These are phyloP conservation scores for Alternaria gansuensis DNA, from an alignment of 2,329 filamentous ascomycete genomes.

Conservation along the genomic window DNA sequence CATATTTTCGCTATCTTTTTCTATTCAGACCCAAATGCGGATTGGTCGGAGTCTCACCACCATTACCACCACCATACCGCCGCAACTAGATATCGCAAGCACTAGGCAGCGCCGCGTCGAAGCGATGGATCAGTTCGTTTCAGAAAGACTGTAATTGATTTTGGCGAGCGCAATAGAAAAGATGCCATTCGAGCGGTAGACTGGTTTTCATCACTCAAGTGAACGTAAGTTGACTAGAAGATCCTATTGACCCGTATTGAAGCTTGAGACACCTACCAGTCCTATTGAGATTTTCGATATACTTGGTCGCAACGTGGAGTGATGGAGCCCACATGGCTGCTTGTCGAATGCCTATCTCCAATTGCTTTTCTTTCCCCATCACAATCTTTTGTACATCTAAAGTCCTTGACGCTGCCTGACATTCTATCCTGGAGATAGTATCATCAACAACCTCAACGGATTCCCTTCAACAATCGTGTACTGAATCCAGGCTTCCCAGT, in stretches of 20 bases:
- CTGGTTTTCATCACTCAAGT: slow-evolving; percentile 27
- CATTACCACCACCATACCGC: slow-evolving; percentile 20
- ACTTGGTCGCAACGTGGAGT: neutral
- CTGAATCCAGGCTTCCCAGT: neutral
- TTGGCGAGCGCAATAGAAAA: slow-evolving; percentile 12
- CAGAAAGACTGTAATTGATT: slow-evolving; percentile 10
- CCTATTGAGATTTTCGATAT: slow-evolving; percentile 19
- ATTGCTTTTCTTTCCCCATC: slow-evolving; percentile 2
- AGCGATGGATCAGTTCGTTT: slow-evolving; percentile 17
- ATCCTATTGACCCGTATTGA: slow-evolving; percentile 41
- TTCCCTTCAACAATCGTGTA: neutral
- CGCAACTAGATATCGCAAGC: slow-evolving; percentile 6
- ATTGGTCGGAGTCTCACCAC: slow-evolving; percentile 27
- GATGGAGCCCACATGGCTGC: neutral
- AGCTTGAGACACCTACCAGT: slow-evolving; percentile 23
- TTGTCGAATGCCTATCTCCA: neutral
- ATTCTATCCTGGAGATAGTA: slow-evolving; percentile 9
- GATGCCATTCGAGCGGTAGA: slow-evolving; percentile 5
- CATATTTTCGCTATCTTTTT: slow-evolving; percentile 20
- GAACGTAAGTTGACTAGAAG: slow-evolving; percentile 20
- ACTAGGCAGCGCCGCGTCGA: slow-evolving; percentile 7
- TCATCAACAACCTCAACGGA: neutral
- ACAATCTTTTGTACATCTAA: slow-evolving; percentile 5
- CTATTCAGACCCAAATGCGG: slow-evolving; percentile 50
- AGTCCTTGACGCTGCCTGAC: slow-evolving; percentile 2